Base-by-base conservation (phyloP, 2,329 filamentous ascomycete species). In the Fonsecaea multimorphosa region DNA sequence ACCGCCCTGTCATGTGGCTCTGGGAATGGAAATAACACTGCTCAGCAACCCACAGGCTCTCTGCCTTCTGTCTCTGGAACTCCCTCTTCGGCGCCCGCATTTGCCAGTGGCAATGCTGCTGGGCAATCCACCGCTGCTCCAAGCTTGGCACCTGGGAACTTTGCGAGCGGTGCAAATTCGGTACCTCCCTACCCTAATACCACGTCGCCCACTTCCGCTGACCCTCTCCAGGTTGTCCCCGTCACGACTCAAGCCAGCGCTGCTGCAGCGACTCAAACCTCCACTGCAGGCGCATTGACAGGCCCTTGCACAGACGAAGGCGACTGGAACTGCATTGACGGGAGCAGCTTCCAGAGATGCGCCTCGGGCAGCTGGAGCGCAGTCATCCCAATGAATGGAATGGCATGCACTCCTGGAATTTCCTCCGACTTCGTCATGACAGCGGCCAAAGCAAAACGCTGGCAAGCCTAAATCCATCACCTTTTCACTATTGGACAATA, bases 271-370 rank as follows among this genome's bases (percentile, higher is more conserved):
- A 24, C 54, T 27, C 60, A 52, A 16, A 40, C 63, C 31, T 36
- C 70, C 51, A 64, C 78, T 46, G 72, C 71, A 61, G 73, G 74
- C 55, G 70, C 74, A 24, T 73, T 78, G 6, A 81, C 80, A 34
- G 76, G 80, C 14, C 61, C 80, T 22, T 89, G 87, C 77, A 76
- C 73, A 36, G 64, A 76, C 3, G 86, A 89, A 71, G 87, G 87
- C 22, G 71, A 75, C 16, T 89, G 85, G 85, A 84, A 86, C 76
- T 89, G 87, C 73, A 77, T 87, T 19, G 69, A 70, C 40, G 86
- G 85, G 57, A 77, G 75, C 27, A 79, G 81, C 57, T 89, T 87
- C 80, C 86, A 89, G 77, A 85, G 86, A 63, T 89, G 87, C 71
- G 86, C 85, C n/a, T 83, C 80, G 14, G 86, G 86, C 5, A 22